A percentile compares a stretch with the other conserved stretches of the same genome.
Evolutionary conservation across 2,329 filamentous ascomycete genomes (phyloP).

Genomic region (Fusarium globosum): DNA sequence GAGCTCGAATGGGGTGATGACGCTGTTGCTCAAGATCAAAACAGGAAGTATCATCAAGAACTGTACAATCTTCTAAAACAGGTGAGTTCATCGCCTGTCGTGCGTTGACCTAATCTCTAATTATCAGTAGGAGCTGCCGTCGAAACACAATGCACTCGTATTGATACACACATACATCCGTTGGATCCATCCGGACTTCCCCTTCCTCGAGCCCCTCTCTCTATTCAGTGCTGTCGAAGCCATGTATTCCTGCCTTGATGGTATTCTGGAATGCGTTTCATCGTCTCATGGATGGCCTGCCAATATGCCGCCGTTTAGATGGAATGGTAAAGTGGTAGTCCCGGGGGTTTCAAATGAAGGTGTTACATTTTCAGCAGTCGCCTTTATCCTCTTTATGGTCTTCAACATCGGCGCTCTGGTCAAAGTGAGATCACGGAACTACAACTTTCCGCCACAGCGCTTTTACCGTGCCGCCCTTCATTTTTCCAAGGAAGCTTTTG

Average conservation of each 20-base stretch:
- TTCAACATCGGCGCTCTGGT: background rate
- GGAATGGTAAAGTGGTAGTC: background rate
- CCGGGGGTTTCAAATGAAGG: background rate
- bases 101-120: background rate
- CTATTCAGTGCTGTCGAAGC: background rate
- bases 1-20: background rate
- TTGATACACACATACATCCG: background rate
- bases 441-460: background rate
- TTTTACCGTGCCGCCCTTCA: background rate
- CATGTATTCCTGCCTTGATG: background rate
- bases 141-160: background rate
- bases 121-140: background rate
- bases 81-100: accelerated
- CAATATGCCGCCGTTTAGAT: background rate
- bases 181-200: background rate
- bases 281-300: background rate
- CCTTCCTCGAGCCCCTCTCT: background rate
- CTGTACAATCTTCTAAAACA: background rate
- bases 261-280: background rate
- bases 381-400: background rate
- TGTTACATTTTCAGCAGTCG: background rate
- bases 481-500: background rate
- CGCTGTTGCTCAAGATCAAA: background rate
- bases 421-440: background rate
- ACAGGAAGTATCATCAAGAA: background rate